These are phyloP conservation scores for Gaultheria prostrata DNA, from an alignment of 148 eudicot species.

Conservation along the genomic window DNA sequence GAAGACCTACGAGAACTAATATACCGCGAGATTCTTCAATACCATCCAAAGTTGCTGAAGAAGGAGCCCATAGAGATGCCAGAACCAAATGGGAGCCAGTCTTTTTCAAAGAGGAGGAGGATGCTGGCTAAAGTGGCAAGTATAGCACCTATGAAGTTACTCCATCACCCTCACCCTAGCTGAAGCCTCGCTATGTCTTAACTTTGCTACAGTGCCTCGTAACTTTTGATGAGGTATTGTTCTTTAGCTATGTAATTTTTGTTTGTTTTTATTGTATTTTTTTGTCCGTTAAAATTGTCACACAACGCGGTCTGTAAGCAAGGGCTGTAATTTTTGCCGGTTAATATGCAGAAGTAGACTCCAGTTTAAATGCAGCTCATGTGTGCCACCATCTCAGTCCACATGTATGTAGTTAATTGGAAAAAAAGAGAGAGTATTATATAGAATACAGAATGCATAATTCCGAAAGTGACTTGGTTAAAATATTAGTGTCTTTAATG, in stretches of 20 bases:
- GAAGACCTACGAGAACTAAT: background rate
- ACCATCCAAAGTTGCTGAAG: conserved; percentile 9
- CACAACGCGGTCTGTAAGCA: background rate
- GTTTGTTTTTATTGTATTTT: background rate
- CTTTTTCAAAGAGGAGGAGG: conserved; percentile 3
- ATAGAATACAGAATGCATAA: background rate
- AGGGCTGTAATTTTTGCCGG: background rate
- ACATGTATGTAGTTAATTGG: background rate
- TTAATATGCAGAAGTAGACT: background rate
- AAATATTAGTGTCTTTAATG: background rate
- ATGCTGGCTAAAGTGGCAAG: background rate
- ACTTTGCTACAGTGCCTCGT: background rate
- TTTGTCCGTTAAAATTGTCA: background rate
- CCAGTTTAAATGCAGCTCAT: background rate
- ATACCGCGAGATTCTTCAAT: conserved; percentile 1
- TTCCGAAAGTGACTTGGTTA: background rate
- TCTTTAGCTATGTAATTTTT: background rate
- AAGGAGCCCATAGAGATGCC: background rate
- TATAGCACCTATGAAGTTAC: background rate
- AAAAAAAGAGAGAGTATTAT: background rate
- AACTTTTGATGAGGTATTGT: background rate
- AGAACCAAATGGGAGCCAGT: background rate
- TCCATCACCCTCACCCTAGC: background rate
- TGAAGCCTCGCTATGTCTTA: background rate
- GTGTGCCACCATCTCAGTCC: background rate